Percentiles rank a stretch among this genome's conserved stretches.
Evolutionary conservation across 352 stramenopile genomes (phyloP).

Genomic region (Lagenidium giganteum): DNA sequence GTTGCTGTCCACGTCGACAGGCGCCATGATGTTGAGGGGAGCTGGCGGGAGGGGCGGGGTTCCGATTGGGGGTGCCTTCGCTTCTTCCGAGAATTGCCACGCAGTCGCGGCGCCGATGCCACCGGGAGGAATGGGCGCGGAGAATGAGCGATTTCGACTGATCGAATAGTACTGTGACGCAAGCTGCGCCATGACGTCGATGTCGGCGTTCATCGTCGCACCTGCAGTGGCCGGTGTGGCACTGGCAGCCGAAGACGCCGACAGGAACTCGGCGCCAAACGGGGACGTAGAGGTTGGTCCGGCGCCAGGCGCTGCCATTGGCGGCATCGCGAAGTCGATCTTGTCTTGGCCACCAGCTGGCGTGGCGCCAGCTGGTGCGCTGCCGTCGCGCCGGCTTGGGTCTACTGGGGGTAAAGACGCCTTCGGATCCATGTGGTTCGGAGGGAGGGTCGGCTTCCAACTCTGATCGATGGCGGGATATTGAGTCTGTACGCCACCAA

Average conservation of each 20-base stretch:
- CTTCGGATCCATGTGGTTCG: too few relatives aligned
- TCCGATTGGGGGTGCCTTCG: slow-evolving; percentile 22
- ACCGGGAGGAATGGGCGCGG: slow-evolving; percentile 51
- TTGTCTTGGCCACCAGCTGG: too few relatives aligned
- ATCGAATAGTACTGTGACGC: slow-evolving; percentile 60
- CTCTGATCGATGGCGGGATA: too few relatives aligned
- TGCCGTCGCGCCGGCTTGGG: too few relatives aligned
- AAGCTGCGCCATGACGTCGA: slow-evolving; percentile 67
- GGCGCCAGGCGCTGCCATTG: too few relatives aligned
- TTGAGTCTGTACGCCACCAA: too few relatives aligned
- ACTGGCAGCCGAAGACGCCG: slow-evolving; percentile 12
- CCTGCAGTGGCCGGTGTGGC: too few relatives aligned
- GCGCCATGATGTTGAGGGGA: slow-evolving; percentile 34
- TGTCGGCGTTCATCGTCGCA: too few relatives aligned
- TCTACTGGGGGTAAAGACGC: too few relatives aligned
- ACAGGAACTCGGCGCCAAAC: slow-evolving; percentile 10
- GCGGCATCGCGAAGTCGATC: too few relatives aligned
- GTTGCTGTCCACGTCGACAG: slow-evolving; percentile 21
- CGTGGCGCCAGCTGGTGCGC: too few relatives aligned
- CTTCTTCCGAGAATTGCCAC: slow-evolving; percentile 46
- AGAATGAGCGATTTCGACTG: slow-evolving; percentile 52
- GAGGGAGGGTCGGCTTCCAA: too few relatives aligned
- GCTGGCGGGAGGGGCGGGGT: slow-evolving; percentile 25
- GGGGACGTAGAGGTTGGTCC: slow-evolving; percentile 5
- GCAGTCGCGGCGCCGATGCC: slow-evolving; percentile 29